phyloP scores from a whole-genome alignment of 2,329 filamentous ascomycete genomes.

The Apiospora aurea region DNA sequence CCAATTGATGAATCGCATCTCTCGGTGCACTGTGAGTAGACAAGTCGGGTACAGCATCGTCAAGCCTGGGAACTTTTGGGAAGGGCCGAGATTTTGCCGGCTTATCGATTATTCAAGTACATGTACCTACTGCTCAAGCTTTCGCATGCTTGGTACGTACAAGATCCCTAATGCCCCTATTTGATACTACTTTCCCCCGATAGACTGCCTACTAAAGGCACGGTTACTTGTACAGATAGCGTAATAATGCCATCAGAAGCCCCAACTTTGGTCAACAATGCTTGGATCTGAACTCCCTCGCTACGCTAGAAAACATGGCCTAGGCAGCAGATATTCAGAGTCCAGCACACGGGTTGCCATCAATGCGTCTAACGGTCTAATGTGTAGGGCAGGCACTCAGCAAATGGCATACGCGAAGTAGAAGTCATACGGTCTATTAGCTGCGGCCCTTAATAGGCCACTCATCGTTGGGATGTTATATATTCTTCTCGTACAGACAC shows the following conservation, averaged over 20 bases:
- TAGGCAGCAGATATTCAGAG: background rate
- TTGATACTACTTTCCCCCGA: background rate
- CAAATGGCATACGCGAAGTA: background rate
- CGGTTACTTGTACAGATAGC: too few species aligned
- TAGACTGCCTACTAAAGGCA: too few species aligned
- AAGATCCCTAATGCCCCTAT: background rate
- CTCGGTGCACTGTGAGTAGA: background rate
- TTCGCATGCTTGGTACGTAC: background rate
- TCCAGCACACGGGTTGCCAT: background rate
- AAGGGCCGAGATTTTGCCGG: constrained; percentile 22
- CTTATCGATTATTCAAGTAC: constrained; percentile 17
- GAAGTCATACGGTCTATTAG: constrained; percentile 22
- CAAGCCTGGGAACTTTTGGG: constrained; percentile 17
- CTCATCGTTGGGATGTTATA: constrained; percentile 20
- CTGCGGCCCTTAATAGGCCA: constrained; percentile 11
- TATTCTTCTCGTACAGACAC: constrained; percentile 13
- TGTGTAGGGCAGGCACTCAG: background rate
- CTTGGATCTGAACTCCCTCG: background rate
- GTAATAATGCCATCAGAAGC: too few species aligned
- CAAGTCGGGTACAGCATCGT: constrained; percentile 9
- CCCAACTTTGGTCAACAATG: background rate
- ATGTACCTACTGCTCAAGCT: background rate
- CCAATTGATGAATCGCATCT: background rate
- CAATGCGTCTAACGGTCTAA: background rate
- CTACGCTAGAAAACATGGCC: background rate